Evolutionary conservation across 305 asterid species (phyloP).

Genomic region (Solanum aculeatissimum): DNA sequence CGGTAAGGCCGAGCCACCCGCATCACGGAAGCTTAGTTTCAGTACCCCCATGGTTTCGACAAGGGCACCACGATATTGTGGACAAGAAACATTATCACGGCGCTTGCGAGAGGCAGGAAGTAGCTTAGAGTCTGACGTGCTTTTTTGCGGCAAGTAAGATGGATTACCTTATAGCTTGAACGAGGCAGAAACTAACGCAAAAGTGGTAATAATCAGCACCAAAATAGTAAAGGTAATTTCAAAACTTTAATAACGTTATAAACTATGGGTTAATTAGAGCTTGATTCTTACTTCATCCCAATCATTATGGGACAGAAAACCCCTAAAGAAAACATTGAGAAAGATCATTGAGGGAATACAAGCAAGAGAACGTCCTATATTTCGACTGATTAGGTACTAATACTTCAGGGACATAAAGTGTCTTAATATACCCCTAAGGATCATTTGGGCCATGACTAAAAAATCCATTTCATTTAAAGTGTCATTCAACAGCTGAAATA

Average conservation of each 20-base stretch:
- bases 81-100: background rate
- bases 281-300: background rate
- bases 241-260: background rate
- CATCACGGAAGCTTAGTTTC: background rate
- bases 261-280: background rate
- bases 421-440: background rate
- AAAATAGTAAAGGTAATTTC: background rate
- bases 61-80: background rate
- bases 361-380: background rate
- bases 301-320: background rate
- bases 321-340: background rate
- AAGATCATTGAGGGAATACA: background rate
- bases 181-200: background rate
- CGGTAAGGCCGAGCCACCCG: background rate
- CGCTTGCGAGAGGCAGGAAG: background rate
- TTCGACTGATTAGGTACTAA: background rate
- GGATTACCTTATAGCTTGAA: background rate
- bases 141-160: background rate
- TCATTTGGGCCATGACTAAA: background rate
- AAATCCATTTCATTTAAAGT: background rate
- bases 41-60: background rate
- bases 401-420: background rate
- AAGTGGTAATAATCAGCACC: background rate
- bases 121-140: background rate
- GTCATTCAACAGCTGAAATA: background rate